These are phyloP conservation scores for Laburnicola sp. DNA, from an alignment of 2,329 filamentous ascomycete genomes.

Conservation along the genomic window DNA sequence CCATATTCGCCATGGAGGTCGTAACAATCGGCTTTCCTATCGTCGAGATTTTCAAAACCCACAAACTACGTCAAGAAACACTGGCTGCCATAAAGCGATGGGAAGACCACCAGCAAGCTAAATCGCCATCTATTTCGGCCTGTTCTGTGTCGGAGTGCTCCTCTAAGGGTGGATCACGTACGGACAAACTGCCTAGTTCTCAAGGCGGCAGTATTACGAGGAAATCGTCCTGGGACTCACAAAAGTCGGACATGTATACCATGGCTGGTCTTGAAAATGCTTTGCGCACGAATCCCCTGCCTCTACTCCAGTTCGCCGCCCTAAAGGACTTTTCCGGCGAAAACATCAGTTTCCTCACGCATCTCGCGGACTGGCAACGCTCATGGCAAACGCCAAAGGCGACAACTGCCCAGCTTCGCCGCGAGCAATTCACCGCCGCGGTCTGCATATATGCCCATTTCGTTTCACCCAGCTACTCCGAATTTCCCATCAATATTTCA, in stretches of 20 bases:
- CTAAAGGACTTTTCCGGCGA: constrained; percentile 42
- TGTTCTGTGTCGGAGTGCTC: constrained; percentile 11
- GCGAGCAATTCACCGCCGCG: constrained; percentile 34
- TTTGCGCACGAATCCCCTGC: constrained; percentile 33
- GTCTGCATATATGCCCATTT: constrained; percentile 40
- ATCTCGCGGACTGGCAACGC: constrained; percentile 39
- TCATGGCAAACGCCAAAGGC: constrained; percentile 31
- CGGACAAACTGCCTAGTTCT: constrained; percentile 19
- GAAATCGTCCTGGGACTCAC: constrained; percentile 30
- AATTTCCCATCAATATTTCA: constrained; percentile 43
- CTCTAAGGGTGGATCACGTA: constrained; percentile 20
- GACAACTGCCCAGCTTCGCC: constrained; percentile 27
- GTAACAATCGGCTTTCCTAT: constrained; percentile 38
- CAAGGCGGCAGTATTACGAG: constrained; percentile 10
- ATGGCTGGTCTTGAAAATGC: constrained; percentile 41
- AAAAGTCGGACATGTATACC: constrained; percentile 37
- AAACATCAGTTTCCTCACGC: constrained; percentile 41
- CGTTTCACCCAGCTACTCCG: constrained; percentile 38
- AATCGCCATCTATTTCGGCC: constrained; percentile 8
- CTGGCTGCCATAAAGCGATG: constrained; percentile 38
- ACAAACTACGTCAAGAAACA: constrained; percentile 36
- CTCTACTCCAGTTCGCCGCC: constrained; percentile 38
- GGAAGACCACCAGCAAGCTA: constrained; percentile 33
- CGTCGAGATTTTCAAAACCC: constrained; percentile 30
- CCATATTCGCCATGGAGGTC: constrained; percentile 38